These are phyloP conservation scores for Zygosaccharomyces gambellarensis DNA, from an alignment of 805 yeast genomes.

Conservation along the genomic window DNA sequence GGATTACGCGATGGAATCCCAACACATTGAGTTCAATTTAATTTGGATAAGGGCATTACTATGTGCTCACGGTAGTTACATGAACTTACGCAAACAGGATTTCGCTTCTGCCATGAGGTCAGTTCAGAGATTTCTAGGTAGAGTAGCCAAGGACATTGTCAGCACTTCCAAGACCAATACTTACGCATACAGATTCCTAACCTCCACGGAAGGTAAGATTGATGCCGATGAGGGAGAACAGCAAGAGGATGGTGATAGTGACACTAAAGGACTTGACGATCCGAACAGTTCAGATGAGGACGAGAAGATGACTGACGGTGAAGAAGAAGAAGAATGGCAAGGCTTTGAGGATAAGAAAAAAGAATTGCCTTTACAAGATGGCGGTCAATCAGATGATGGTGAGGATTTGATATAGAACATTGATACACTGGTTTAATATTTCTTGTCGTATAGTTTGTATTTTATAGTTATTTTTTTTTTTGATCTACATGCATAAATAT, in stretches of 20 bases:
- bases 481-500: neutral
- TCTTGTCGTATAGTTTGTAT: neutral
- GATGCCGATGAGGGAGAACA: slow-evolving; percentile 32
- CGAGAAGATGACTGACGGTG: slow-evolving; percentile 21
- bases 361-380: slow-evolving; percentile 23
- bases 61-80: slow-evolving; percentile 70
- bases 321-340: slow-evolving; percentile 38
- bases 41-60: slow-evolving; percentile 73
- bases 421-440: slow-evolving; percentile 2
- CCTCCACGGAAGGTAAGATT: slow-evolving; percentile 29
- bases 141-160: slow-evolving; percentile 71
- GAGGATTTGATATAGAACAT: slow-evolving; percentile 17
- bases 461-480: neutral
- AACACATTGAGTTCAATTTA: slow-evolving; percentile 78
- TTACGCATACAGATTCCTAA: slow-evolving; percentile 50
- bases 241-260: slow-evolving; percentile 23
- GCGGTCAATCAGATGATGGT: slow-evolving; percentile 29
- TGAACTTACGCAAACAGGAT: slow-evolving; percentile 55
- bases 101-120: slow-evolving; percentile 63
- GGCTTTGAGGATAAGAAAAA: slow-evolving; percentile 30
- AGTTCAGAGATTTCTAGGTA: slow-evolving; percentile 67
- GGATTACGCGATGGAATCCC: slow-evolving; percentile 59
- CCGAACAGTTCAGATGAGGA: slow-evolving; percentile 21
- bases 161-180: slow-evolving; percentile 49
- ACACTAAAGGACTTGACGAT: slow-evolving; percentile 15